phyloP scores from a whole-genome alignment of 2,329 filamentous ascomycete species.

The Metarhizium robertsii region DNA sequence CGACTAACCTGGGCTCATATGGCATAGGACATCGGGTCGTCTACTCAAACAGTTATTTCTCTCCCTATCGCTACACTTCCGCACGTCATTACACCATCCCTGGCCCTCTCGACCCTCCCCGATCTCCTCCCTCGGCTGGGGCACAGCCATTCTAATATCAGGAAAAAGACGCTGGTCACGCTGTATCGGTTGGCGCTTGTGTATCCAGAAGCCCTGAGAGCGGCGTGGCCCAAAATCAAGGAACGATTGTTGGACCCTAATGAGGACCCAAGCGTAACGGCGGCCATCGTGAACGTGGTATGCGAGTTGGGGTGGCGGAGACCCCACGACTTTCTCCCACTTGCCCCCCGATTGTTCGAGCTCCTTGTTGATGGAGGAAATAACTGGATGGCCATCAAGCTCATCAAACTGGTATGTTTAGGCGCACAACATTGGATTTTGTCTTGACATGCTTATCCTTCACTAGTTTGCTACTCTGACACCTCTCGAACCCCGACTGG shows the following conservation, averaged over 20 bases:
- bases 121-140: constrained; percentile 80
- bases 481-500: constrained; percentile 80
- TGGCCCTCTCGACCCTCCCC: constrained; percentile 80
- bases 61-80: constrained; percentile 86
- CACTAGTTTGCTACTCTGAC: constrained; percentile 84
- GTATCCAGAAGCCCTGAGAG: constrained; percentile 87
- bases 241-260: constrained; percentile 82
- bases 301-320: constrained; percentile 93
- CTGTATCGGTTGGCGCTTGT: constrained; percentile 88
- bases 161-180: constrained; percentile 94
- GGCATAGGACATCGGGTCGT: constrained; percentile 56
- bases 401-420: constrained; percentile 77
- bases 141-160: constrained; percentile 75
- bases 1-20: not conserved
- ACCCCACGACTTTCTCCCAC: constrained; percentile 84
- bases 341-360: constrained; percentile 87
- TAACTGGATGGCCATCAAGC: constrained; percentile 99
- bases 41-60: constrained; percentile 67
- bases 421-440: not conserved
- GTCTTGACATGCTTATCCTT: not conserved
- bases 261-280: constrained; percentile 88
- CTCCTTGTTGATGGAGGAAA: constrained; percentile 85
- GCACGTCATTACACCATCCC: constrained; percentile 84
- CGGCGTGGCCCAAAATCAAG: constrained; percentile 96
- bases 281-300: constrained; percentile 92